Percentiles rank a stretch among this genome's conserved stretches.
phyloP scores from a whole-genome alignment of 805 yeast species.

The Ogataea minuta region DNA sequence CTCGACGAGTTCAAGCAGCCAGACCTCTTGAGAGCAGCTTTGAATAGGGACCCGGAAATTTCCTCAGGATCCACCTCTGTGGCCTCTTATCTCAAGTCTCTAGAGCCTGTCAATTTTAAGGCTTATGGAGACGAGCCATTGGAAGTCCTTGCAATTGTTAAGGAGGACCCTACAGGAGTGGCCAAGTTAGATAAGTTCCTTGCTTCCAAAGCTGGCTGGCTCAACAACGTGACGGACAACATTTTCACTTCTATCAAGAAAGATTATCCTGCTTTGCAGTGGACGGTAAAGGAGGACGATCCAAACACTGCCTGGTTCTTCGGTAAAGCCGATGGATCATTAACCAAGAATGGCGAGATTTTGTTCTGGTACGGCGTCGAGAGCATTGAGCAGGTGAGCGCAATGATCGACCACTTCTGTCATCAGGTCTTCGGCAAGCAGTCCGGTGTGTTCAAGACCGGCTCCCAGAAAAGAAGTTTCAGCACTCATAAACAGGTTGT shows the following conservation, averaged over 20 bases:
- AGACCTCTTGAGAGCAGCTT: slow-evolving; percentile 74
- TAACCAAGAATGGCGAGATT: slow-evolving; percentile 81
- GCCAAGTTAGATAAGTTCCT: slow-evolving; percentile 82
- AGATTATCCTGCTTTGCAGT: slow-evolving; percentile 71
- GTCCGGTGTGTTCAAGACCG: slow-evolving; percentile 47
- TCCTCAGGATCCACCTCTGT: slow-evolving; percentile 68
- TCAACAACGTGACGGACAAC: slow-evolving; percentile 94
- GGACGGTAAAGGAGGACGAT: slow-evolving; percentile 90
- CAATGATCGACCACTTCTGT: slow-evolving; percentile 58
- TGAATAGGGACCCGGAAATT: slow-evolving; percentile 75
- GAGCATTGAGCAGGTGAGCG: slow-evolving; percentile 58
- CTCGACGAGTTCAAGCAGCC: slow-evolving; percentile 67
- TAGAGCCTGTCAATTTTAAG: slow-evolving; percentile 62
- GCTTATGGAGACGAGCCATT: slow-evolving; percentile 94
- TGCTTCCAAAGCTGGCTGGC: slow-evolving; percentile 91
- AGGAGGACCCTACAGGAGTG: slow-evolving; percentile 44
- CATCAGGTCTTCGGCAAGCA: slow-evolving; percentile 39
- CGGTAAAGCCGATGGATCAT: slow-evolving; percentile 90
- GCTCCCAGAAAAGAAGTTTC: slow-evolving; percentile 38
- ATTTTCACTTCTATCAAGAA: slow-evolving; percentile 78
- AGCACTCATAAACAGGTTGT: slow-evolving; percentile 18
- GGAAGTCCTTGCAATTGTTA: slow-evolving; percentile 88
- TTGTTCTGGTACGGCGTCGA: slow-evolving; percentile 92
- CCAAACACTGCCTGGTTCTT: slow-evolving; percentile 90
- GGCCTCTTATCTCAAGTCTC: slow-evolving; percentile 73